Base-by-base conservation (phyloP, 73 alveolate species). In the Paramecium caudatum region DNA sequence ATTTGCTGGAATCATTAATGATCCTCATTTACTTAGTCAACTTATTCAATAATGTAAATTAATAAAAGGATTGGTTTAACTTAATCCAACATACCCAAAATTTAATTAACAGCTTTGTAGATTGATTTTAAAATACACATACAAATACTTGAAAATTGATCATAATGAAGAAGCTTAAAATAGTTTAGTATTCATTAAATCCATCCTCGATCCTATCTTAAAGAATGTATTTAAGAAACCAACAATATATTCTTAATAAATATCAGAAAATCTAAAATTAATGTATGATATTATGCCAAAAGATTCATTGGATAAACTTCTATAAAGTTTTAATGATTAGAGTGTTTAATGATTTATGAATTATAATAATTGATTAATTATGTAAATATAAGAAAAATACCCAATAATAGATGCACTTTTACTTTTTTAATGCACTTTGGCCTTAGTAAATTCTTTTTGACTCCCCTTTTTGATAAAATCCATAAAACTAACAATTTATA, bases 261-360 rank as follows among this genome's bases (percentile, higher is more conserved):
- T 55, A 23, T 16, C 30, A 12, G 13, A 55, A 55, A 12, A 55
- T 23, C 30, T 55, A 55, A 55, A 23, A 27, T 55, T 5, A 7
- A 55, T 55, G 80, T 27, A 55, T 27, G 80, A 55, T 21, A 55
- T 55, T 21, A 16, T 55, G 2, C 80, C 80, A 27, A 55, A 55
- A 55, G 80, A 55, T 55, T 12, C 80, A 55, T 5, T 55, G 9
- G 80, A 55, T 27, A 55, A 55, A 23, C 23, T 55, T 10, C 23
- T 55, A 55, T 27, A 55, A 55, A 55, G 23, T 55, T 55, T 55
- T 55, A 55, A 55, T 55, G 80, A 55, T 55, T 55, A 49, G 23
- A 55, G 21, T 55, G n/a, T 55, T 43, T 27, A 15, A 49, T 49
- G 41, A 21, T 49, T 27, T 23, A 55, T 55, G 17, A 49, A 49